Base-by-base conservation (phyloP, 169 alveolate species). In the Eimeria zaria region DNA sequence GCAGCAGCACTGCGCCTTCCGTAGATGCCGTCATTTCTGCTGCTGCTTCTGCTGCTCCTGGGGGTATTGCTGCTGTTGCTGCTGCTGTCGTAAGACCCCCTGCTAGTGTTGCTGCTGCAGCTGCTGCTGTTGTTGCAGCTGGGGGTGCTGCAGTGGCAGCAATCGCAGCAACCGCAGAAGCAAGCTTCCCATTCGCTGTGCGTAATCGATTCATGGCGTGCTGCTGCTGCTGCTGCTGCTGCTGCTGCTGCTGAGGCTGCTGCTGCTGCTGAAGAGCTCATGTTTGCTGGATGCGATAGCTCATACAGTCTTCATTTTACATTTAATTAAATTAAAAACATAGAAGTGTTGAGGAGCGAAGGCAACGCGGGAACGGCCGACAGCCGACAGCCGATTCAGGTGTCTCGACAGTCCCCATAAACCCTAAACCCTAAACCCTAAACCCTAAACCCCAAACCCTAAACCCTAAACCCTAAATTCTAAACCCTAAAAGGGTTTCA, bases 361-460 rank as follows among this genome's bases (percentile, higher is more conserved):
- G 27, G 27, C 5, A 16, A 6, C n/a, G 48, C 78, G 22, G 44
- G 30, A n/a, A 8, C 74, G 30, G 33, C 78, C 39, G 39, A 5
- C 39, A n/a, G 78, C 39, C 11, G 67, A 58, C 67, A 16, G 78
- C 78, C 78, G 46, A 27, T 69, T 69, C 46, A 6, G 78, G 39
- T 69, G 78, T 69, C 78, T 69, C 78, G 78, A 69, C 30, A 74
- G 36, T 22, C 85, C 60, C 51, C n/a, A n/a, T 44, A 74, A 44
- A 74, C 85, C 85, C 48, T 36, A 74, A 74, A 74, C 85, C 85
- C 85, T 74, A 36, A 74, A 39, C 85, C 85, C 85, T 74, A 74
- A 74, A 74, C 85, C 85, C 60, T 74, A 74, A 74, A 74, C 85
- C 85, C 85, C 39, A 74, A 39, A 74, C 55, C 85, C 48, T 39